A percentile compares a stretch with the other conserved stretches of the same genome.
These are phyloP conservation scores for Sporothrix luriei DNA, from an alignment of 2,329 filamentous ascomycete species.

Conservation along the genomic window DNA sequence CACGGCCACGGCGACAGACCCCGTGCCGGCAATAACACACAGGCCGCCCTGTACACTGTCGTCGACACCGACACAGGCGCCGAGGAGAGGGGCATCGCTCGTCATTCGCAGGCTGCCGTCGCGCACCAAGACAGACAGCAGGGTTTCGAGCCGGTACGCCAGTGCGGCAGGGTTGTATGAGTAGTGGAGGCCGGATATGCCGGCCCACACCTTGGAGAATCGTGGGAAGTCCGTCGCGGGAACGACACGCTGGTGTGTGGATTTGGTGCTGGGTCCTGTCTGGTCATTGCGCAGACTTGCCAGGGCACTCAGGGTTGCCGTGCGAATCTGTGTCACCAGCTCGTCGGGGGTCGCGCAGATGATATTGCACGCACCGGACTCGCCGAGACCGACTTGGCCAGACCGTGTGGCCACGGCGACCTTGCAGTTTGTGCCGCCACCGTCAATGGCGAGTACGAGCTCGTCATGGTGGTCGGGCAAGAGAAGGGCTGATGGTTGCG, in stretches of 20 bases:
- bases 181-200: constrained; percentile 31
- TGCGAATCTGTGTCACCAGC: constrained; percentile 25
- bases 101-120: constrained; percentile 29
- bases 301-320: constrained; percentile 19
- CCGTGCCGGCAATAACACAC: constrained; percentile 22
- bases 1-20: constrained; percentile 24
- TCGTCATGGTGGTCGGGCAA: neutral
- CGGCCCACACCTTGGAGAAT: constrained; percentile 29
- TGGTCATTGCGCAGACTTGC: constrained; percentile 9
- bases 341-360: constrained; percentile 27
- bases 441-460: constrained; percentile 31
- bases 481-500: neutral
- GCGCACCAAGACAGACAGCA: constrained; percentile 15
- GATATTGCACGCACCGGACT: constrained; percentile 30
- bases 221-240: constrained; percentile 12
- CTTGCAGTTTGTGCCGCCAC: constrained; percentile 30
- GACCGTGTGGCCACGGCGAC: constrained; percentile 26
- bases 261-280: too few species aligned
- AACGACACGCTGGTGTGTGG: neutral
- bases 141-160: constrained; percentile 23
- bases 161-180: constrained; percentile 27
- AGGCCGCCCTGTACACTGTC: constrained; percentile 23
- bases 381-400: constrained; percentile 20
- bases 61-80: constrained; percentile 26
- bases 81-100: constrained; percentile 27